Evolutionary conservation across 148 eudicot species (phyloP).

Genomic region (Hydrangea macrophylla): DNA sequence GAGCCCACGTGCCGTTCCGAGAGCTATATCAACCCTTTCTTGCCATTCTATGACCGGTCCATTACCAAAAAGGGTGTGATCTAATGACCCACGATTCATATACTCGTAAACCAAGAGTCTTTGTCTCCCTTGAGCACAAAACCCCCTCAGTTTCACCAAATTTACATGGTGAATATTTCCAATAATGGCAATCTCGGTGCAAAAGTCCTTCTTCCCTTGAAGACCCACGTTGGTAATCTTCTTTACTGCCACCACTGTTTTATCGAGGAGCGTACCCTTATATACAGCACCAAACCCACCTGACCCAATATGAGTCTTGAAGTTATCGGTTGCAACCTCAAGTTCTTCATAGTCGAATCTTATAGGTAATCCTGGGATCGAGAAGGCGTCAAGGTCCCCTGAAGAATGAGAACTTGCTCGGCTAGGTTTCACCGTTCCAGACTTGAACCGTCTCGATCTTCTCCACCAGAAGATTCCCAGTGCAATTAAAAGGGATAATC

Average conservation of each 20-base stretch:
- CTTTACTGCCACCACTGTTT: conserved; percentile 68
- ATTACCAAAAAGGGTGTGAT: conserved; percentile 56
- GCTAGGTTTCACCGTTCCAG: conserved; percentile 19
- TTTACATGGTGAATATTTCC: conserved; percentile 85
- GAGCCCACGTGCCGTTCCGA: conserved; percentile 80
- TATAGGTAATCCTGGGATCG: conserved; percentile 72
- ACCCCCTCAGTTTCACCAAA: conserved; percentile 74
- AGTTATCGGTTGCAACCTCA: conserved; percentile 59
- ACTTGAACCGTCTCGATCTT: conserved; percentile 26
- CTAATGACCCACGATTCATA: conserved; percentile 82
- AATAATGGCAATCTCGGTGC: conserved; percentile 73
- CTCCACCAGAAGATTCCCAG: conserved; percentile 46
- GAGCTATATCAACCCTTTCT: conserved; percentile 68
- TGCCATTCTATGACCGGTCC: conserved; percentile 90
- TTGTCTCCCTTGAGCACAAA: conserved; percentile 62
- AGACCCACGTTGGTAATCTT: conserved; percentile 59
- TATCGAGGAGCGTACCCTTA: conserved; percentile 59
- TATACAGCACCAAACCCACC: conserved; percentile 85
- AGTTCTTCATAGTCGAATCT: conserved; percentile 58
- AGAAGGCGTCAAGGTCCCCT: conserved; percentile 55
- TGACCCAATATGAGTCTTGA: conserved; percentile 59
- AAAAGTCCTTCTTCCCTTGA: conserved; percentile 68
- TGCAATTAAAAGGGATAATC: conserved; percentile 25
- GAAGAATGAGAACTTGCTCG: conserved; percentile 23
- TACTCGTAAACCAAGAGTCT: conserved; percentile 77